These are phyloP conservation scores for Teratosphaeria gauchensis DNA, from an alignment of 2,329 filamentous ascomycete species.

Conservation along the genomic window DNA sequence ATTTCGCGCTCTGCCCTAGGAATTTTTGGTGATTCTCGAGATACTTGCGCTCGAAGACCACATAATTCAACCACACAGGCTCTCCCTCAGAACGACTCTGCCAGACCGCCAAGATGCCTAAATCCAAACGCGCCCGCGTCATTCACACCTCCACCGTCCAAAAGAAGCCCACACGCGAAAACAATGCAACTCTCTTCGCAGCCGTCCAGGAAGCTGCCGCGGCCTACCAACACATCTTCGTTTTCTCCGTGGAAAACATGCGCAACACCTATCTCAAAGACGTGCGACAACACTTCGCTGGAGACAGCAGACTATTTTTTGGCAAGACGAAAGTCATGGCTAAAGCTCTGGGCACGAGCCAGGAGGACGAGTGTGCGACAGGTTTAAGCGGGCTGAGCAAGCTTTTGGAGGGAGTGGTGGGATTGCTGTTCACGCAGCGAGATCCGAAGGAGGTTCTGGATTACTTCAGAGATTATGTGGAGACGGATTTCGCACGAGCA, in stretches of 20 bases:
- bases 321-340: constrained; percentile 99
- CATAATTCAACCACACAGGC: background rate
- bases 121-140: constrained; percentile 86
- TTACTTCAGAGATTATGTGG: constrained; percentile 63
- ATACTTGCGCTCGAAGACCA: background rate
- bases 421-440: constrained; percentile 82
- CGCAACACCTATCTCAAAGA: constrained; percentile 93
- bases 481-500: constrained; percentile 84
- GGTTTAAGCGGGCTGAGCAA: constrained; percentile 61
- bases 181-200: constrained; percentile 75
- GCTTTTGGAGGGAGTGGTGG: constrained; percentile 72
- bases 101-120: constrained; percentile 59
- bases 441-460: constrained; percentile 54
- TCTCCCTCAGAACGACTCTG: background rate
- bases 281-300: constrained; percentile 69
- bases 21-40: background rate
- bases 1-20: background rate
- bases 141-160: constrained; percentile 82
- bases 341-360: constrained; percentile 73
- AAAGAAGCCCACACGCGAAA: constrained; percentile 82
- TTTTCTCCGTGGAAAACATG: constrained; percentile 94
- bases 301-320: constrained; percentile 88
- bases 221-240: constrained; percentile 82
- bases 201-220: constrained; percentile 79
- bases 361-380: constrained; percentile 64